Conservation (phyloP, 345 rosid genomes). For the Carallia brachiata region DNA sequence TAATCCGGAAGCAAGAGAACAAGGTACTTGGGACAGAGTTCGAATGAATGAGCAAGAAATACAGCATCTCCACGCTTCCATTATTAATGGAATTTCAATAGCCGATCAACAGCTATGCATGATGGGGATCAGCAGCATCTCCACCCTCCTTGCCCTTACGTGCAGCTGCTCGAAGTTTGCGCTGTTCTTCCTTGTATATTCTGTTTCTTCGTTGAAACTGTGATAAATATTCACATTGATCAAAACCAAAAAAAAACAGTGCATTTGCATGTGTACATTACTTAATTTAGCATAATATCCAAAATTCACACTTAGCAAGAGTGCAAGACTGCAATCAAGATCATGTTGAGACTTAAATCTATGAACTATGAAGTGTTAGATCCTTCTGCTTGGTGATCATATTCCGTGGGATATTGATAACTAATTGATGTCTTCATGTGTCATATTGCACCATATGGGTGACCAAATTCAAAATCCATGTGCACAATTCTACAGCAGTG, state of each 20-base stretch:
- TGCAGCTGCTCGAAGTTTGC: conserved; percentile 74
- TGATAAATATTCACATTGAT: conserved; percentile 16
- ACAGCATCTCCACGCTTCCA: conserved; percentile 24
- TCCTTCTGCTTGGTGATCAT: too few relatives aligned
- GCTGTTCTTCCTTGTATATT: conserved; percentile 96
- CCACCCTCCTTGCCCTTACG: conserved; percentile 51
- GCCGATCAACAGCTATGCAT: conserved; percentile 26
- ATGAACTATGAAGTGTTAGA: too few relatives aligned
- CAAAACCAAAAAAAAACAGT: not conserved
- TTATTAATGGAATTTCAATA: conserved; percentile 32
- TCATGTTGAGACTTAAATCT: too few relatives aligned
- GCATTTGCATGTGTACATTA: not conserved
- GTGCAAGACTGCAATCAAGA: not conserved
- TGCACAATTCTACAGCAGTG: not conserved
- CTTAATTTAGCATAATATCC: not conserved
- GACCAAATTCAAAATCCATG: not conserved
- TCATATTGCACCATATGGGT: too few relatives aligned
- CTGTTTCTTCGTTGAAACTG: conserved; percentile 94
- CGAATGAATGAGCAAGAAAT: conserved; percentile 4
- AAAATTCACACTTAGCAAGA: not conserved
- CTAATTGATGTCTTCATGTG: too few relatives aligned
- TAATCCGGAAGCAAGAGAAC: conserved; percentile 3
- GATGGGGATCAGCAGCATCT: conserved; percentile 42
- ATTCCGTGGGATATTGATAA: too few relatives aligned
- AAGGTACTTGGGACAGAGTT: conserved; percentile 3